Evolutionary conservation across 805 yeast species (phyloP).

Genomic region (Priceomyces fermenticarens): DNA sequence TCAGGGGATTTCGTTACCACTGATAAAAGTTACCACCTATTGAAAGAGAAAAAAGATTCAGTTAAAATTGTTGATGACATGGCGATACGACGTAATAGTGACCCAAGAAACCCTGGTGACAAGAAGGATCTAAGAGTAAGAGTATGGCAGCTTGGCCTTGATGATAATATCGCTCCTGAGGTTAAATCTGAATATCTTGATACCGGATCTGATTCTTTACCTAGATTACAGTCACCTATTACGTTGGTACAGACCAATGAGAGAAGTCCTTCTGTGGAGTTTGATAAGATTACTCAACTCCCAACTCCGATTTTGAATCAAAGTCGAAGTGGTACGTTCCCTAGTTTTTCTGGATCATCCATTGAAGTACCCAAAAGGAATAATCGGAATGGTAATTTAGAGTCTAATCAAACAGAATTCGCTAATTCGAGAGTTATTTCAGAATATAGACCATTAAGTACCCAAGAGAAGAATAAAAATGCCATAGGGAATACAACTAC

Average conservation of each 20-base stretch:
- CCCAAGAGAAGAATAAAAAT: slow-evolving; percentile 16
- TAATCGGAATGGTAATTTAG: slow-evolving; percentile 1
- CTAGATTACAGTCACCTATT: background rate
- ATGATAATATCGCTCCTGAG: background rate
- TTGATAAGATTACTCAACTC: slow-evolving; percentile 37
- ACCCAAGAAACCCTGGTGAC: background rate
- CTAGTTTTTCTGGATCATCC: slow-evolving; percentile 6
- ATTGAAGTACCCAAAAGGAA: slow-evolving; percentile 6
- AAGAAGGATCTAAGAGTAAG: slow-evolving; percentile 1
- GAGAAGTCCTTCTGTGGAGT: slow-evolving; percentile 7
- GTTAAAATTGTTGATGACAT: background rate
- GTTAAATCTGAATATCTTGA: no score
- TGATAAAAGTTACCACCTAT: no score
- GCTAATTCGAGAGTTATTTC: slow-evolving; percentile 26
- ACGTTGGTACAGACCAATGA: background rate
- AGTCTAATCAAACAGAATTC: slow-evolving; percentile 1
- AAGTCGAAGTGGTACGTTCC: slow-evolving; percentile 13
- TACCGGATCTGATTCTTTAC: no score
- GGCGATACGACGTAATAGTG: slow-evolving; percentile 1
- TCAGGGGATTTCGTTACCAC: no score
- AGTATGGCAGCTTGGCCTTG: background rate
- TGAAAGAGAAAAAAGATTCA: background rate
- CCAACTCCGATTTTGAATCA: slow-evolving; percentile 43
- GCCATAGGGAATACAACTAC: slow-evolving; percentile 10
- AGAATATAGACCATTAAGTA: slow-evolving; percentile 30